Conservation (phyloP, 768 basidiomycete genomes). For the Suillus subaureus region DNA sequence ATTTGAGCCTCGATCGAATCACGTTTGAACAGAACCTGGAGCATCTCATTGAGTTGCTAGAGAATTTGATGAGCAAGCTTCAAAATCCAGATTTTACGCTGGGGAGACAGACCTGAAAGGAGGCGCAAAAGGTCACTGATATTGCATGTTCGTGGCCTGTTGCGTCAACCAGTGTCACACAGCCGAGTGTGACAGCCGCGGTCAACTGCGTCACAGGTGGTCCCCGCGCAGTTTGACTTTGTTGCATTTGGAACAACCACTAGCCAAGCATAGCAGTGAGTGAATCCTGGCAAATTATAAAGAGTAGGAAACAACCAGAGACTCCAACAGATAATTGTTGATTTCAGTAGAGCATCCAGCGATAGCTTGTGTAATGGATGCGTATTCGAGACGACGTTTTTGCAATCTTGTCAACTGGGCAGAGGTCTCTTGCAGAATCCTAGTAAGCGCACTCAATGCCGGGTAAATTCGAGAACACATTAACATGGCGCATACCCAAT, state of each 20-base stretch:
- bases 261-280: neutral
- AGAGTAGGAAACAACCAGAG: neutral
- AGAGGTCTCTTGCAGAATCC: neutral
- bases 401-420: neutral
- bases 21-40: slow-evolving; percentile 17
- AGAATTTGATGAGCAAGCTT: neutral
- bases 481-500: slow-evolving; percentile 5
- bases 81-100: neutral
- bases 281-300: neutral
- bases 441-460: neutral
- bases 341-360: neutral
- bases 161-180: slow-evolving; percentile 26
- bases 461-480: neutral
- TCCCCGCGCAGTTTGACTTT: neutral
- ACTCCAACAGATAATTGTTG: neutral
- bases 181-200: slow-evolving; percentile 12
- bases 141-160: slow-evolving; percentile 26
- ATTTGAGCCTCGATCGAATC: slow-evolving; percentile 22
- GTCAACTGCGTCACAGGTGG: neutral
- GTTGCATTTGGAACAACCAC: neutral
- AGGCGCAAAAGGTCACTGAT: slow-evolving; percentile 24
- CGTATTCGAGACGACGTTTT: neutral
- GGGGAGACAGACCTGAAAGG: slow-evolving; percentile 23
- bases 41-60: slow-evolving; percentile 26
- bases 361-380: neutral